Conservation (phyloP, 306 rosid genomes). For the Vigna nakashimae region DNA sequence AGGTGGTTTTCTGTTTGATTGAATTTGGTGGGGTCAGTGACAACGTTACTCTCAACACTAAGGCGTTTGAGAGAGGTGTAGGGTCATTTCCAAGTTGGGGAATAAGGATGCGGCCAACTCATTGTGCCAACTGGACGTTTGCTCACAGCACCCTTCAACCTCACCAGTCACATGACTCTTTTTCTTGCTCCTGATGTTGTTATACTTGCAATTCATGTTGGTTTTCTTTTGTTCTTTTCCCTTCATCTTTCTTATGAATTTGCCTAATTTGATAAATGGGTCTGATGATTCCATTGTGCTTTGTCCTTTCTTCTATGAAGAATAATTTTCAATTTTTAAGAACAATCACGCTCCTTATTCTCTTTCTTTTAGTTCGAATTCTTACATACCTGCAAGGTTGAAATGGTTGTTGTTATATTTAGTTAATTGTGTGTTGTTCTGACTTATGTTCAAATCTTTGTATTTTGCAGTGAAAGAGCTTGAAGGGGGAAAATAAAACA, state of each 20-base stretch:
- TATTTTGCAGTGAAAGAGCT: conserved; percentile 40
- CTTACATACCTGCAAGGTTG: conserved; percentile 6
- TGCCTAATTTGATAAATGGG: conserved; percentile 27
- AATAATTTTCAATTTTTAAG: conserved; percentile 19
- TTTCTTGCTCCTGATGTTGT: conserved; percentile 78
- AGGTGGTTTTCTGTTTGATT: conserved; percentile 71
- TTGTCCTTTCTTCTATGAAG: not conserved
- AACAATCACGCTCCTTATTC: not conserved
- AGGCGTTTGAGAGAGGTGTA: conserved; percentile 73
- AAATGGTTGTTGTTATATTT: not conserved
- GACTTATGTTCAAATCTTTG: conserved; percentile 29
- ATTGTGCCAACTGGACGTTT: conserved; percentile 87
- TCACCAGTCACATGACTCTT: conserved; percentile 84
- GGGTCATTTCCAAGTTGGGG: conserved; percentile 66
- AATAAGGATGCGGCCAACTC: conserved; percentile 79
- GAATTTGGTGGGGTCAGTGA: conserved; percentile 95
- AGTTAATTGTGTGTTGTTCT: not conserved
- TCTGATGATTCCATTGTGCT: not conserved
- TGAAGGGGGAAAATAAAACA: conserved; percentile 18
- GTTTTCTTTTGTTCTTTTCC: not conserved
- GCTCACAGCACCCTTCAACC: conserved; percentile 95
- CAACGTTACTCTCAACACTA: conserved; percentile 72
- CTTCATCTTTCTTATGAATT: not conserved
- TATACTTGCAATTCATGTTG: conserved; percentile 76
- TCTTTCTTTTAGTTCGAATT: conserved; percentile 16